Evolutionary conservation across 805 yeast species (phyloP).

Genomic region (Yamadazyma olivae): DNA sequence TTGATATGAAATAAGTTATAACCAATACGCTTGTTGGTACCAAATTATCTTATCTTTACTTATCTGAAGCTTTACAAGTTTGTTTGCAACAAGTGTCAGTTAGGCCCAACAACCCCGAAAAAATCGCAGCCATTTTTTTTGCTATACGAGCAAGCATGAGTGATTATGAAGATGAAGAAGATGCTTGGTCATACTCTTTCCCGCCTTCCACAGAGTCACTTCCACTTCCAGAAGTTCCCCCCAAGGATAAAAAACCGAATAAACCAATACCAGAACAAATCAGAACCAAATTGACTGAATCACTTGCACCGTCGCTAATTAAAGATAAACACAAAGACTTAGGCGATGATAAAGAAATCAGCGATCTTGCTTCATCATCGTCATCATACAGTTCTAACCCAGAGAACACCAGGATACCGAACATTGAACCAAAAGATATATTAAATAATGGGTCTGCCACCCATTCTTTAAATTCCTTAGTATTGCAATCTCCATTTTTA

Average conservation of each 20-base stretch:
- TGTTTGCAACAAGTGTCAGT: no score
- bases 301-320: neutral
- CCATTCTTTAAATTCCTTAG: slow-evolving; percentile 12
- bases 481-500: slow-evolving; percentile 33
- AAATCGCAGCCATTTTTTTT: neutral
- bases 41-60: no score
- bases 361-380: neutral
- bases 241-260: neutral
- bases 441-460: neutral
- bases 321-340: neutral
- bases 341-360: neutral
- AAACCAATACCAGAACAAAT: neutral
- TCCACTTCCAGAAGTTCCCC: slow-evolving; percentile 10
- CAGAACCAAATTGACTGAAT: neutral
- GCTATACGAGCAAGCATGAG: slow-evolving; percentile 4
- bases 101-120: no score
- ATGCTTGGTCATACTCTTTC: slow-evolving; percentile 40
- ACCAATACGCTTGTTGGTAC: no score
- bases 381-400: neutral
- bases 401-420: neutral
- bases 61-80: no score
- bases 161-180: slow-evolving; percentile 29
- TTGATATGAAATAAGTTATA: no score
- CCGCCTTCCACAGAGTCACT: slow-evolving; percentile 34
- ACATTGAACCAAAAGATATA: neutral